Evolutionary conservation across 176 grass and related monocot genomes (phyloP).

Genomic region (Hordeum marinum): DNA sequence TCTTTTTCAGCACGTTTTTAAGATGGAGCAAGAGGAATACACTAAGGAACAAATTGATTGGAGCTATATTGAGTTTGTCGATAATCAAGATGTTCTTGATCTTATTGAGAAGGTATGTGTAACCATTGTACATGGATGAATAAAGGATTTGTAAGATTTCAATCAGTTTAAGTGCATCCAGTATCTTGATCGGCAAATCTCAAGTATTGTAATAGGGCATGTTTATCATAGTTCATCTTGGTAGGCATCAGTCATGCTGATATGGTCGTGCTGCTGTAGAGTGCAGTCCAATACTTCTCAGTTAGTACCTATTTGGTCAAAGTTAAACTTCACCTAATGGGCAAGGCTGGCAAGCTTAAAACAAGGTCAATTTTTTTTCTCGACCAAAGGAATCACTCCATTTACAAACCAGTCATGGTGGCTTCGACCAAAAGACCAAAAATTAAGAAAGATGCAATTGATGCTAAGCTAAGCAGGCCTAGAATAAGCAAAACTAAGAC

Average conservation of each 20-base stretch:
- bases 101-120: constrained; percentile 91
- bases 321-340: not conserved
- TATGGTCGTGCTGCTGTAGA: not conserved
- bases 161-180: constrained; percentile 11
- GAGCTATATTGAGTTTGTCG: constrained; percentile 99
- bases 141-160: constrained; percentile 4
- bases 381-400: not conserved
- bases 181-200: not conserved
- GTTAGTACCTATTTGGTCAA: not conserved
- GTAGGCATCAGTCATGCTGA: not conserved
- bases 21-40: constrained; percentile 99
- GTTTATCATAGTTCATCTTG: not conserved
- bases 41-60: constrained; percentile 99
- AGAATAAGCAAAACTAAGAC: not conserved
- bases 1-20: constrained; percentile 96
- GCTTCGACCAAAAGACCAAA: not conserved
- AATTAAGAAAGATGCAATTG: not conserved
- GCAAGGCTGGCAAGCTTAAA: constrained; percentile 3
- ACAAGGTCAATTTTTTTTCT: not conserved
- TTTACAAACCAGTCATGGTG: not conserved
- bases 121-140: not conserved
- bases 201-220: not conserved
- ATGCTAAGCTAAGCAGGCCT: not conserved
- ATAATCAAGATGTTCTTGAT: constrained; percentile 99
- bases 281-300: not conserved